A percentile compares a stretch with the other conserved stretches of the same genome.
Conservation (phyloP, 2,329 filamentous ascomycete species). For the Colletotrichum plurivorum region DNA sequence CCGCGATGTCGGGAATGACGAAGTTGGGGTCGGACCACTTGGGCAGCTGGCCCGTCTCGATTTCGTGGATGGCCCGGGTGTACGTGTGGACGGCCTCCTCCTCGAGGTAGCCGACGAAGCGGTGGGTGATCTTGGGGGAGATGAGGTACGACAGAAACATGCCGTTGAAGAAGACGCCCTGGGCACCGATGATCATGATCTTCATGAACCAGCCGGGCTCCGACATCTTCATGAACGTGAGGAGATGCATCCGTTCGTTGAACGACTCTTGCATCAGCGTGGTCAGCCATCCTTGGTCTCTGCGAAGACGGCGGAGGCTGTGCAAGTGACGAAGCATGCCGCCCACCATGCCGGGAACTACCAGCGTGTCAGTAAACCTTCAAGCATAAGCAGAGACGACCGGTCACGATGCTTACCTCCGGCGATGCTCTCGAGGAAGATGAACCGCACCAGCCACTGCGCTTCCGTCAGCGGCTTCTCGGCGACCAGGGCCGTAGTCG, state of each 20-base stretch:
- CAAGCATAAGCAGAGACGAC: no score
- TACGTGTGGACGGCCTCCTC: conserved; percentile 98
- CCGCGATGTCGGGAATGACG: conserved; percentile 86
- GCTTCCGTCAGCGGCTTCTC: conserved; percentile 80
- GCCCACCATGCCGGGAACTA: conserved; percentile 94
- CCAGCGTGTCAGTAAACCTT: background rate
- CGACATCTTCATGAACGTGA: conserved; percentile 94
- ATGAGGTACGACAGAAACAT: conserved; percentile 92
- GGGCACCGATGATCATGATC: conserved; percentile 89
- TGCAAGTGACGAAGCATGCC: conserved; percentile 93
- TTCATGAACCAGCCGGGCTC: conserved; percentile 86
- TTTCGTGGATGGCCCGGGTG: conserved; percentile 87
- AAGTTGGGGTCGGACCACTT: conserved; percentile 81
- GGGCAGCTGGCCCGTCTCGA: conserved; percentile 87
- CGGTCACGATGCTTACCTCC: conserved; percentile 58
- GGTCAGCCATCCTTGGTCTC: conserved; percentile 98
- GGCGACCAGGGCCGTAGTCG: conserved; percentile 67
- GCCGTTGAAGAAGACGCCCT: conserved; percentile 97
- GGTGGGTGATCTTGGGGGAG: conserved; percentile 88
- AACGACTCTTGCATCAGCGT: conserved; percentile 90
- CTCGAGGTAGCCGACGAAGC: conserved; percentile 97
- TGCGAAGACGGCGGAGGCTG: conserved; percentile 86
- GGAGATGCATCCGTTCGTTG: conserved; percentile 93
- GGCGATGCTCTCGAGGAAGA: conserved; percentile 95
- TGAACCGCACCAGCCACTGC: conserved; percentile 75